Evolutionary conservation across 139 green algal genomes (phyloP), one percentile per base, ranked within the genome.

Genomic region (Micromonas pusilla): DNA sequence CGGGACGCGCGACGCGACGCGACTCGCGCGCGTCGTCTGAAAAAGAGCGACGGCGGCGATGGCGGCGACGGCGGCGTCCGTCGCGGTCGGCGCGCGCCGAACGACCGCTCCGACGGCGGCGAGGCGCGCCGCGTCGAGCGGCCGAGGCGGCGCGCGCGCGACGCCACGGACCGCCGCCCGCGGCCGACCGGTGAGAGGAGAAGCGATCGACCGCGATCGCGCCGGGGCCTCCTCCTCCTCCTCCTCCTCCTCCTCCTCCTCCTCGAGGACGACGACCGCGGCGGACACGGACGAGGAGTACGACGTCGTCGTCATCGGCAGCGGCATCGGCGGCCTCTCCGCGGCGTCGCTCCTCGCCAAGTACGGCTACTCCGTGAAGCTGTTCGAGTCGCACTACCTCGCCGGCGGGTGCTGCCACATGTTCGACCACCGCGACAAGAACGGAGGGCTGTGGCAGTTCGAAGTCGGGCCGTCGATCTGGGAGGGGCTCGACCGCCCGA

Each of bases 341-440:
- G 91, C 84, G 71, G 94, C 81, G 0, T 89, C 89, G 1, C 21
- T 97, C 72, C 80, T 97, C 30, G 91, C 92, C 1, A 89, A 86
- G 26, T 97, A 97, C 76, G 93, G 94, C 23, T 57, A 67, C 73
- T 31, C 6, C 28, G 73, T 79, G 0, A 64, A 62, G 25, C 26
- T 79, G 28, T 54, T 79, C 53, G 73, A 96, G 83, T 84, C 81
- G 13, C 91, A 96, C 79, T 92, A 93, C 81, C 62, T 88, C n/a
- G 79, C 93, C 26, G 93, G 93, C 64, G 88, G 92, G 34, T 87
- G 87, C 19, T 91, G 91, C 0, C 93, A 97, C 77, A 86, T 81
- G 0, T 97, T 96, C 62, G 76, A 90, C 30, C 83, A 91, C 21
- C 73, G 76, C 6, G 32, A 26, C 25, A 26, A 26, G 21, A 36